Percentiles rank a stretch among this genome's conserved stretches.
Conservation (phyloP, 768 basidiomycete genomes). For the Cyathus striatus region DNA sequence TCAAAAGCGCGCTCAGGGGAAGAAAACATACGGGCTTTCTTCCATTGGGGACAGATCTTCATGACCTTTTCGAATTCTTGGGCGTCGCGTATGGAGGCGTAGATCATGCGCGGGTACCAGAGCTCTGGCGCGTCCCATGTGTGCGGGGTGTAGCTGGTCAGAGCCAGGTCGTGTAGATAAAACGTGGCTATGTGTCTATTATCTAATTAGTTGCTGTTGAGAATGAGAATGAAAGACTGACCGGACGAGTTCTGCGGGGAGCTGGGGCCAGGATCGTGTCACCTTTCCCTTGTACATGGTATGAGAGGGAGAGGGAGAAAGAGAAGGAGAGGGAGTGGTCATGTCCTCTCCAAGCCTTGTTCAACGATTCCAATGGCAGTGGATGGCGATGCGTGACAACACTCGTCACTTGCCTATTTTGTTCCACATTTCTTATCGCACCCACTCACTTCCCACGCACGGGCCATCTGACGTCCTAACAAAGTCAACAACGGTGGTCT, state of each 20-base stretch:
- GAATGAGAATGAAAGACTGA: conserved; percentile 28
- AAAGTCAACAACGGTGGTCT: too few species aligned
- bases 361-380: too few species aligned
- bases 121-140: conserved; percentile 42
- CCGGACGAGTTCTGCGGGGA: conserved; percentile 60
- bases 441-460: too few species aligned
- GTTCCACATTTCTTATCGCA: too few species aligned
- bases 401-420: too few species aligned
- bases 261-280: conserved; percentile 55
- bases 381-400: too few species aligned
- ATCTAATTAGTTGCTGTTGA: background rate
- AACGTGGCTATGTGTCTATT: conserved; percentile 53
- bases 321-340: background rate
- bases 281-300: conserved; percentile 53
- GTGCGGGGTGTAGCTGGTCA: conserved; percentile 40
- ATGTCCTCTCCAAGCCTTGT: too few species aligned
- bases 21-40: conserved; percentile 45
- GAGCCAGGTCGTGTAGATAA: conserved; percentile 46
- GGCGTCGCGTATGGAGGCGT: conserved; percentile 57
- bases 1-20: background rate
- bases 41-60: conserved; percentile 59
- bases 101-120: conserved; percentile 63
- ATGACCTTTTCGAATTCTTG: conserved; percentile 57
- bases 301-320: background rate
- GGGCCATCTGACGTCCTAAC: too few species aligned